Percentiles rank a stretch among this genome's conserved stretches.
These are phyloP conservation scores for Cladobotryum mycophilum DNA, from an alignment of 2,329 filamentous ascomycete species.

Conservation along the genomic window DNA sequence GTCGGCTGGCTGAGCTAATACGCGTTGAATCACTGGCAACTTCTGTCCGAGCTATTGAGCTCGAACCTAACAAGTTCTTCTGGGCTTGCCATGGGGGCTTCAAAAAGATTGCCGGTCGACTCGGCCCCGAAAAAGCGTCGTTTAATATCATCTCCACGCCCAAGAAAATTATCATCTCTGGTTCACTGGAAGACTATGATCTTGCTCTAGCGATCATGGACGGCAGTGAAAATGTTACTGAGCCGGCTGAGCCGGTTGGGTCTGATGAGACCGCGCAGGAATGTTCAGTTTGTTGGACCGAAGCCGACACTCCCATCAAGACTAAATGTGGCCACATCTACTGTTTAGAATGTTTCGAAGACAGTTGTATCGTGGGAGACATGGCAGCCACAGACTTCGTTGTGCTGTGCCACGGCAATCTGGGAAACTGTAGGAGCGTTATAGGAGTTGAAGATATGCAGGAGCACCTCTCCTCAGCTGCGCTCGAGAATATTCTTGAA, in stretches of 20 bases:
- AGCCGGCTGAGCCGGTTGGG: background rate
- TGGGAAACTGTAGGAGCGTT: too few relatives aligned
- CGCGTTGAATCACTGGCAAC: background rate
- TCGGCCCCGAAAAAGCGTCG: slow-evolving; percentile 23
- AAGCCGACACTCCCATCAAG: slow-evolving; percentile 28
- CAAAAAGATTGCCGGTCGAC: slow-evolving; percentile 15
- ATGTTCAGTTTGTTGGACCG: slow-evolving; percentile 32
- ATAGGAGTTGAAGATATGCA: too few relatives aligned
- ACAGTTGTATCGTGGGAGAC: slow-evolving; percentile 11
- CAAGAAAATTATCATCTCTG: slow-evolving; percentile 25
- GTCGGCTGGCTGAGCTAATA: slow-evolving; percentile 2
- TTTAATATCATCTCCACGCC: slow-evolving; percentile 27
- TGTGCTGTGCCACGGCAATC: too few relatives aligned
- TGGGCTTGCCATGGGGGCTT: slow-evolving; percentile 30
- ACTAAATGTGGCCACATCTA: slow-evolving; percentile 36
- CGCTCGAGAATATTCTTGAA: slow-evolving; percentile 21
- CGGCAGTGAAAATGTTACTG: background rate
- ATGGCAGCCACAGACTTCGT: too few relatives aligned
- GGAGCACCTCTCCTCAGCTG: too few relatives aligned
- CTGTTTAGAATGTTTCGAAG: slow-evolving; percentile 36
- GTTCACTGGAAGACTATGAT: slow-evolving; percentile 12
- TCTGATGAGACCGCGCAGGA: slow-evolving; percentile 4
- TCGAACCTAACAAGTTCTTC: slow-evolving; percentile 19
- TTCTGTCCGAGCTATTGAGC: slow-evolving; percentile 18
- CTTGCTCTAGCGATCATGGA: slow-evolving; percentile 3